A percentile compares a stretch with the other conserved stretches of the same genome.
phyloP scores from a whole-genome alignment of 139 green algal genomes.

The Chlorella sp. region DNA sequence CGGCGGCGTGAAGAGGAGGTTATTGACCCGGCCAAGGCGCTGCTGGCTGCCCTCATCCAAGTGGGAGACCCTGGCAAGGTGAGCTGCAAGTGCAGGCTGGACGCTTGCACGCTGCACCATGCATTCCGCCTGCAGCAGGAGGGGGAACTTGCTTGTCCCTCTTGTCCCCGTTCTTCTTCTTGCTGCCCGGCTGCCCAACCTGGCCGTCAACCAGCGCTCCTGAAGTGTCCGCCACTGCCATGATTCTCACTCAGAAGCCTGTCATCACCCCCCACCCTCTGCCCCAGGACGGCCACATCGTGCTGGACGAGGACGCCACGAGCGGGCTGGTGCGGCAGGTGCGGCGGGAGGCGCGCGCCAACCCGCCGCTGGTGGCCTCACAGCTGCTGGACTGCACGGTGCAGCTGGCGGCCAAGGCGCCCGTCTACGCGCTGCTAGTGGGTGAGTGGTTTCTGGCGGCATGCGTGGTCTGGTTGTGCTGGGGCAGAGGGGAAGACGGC shows the following conservation, averaged over 20 bases:
- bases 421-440: constrained; percentile 77
- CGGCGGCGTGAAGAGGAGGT: constrained; percentile 38
- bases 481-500: too few species aligned
- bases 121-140: too few species aligned
- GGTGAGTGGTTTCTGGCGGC: constrained; percentile 57
- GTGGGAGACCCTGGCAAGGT: constrained; percentile 41
- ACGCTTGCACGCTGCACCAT: too few species aligned
- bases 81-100: too few species aligned
- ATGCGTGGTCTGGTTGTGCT: too few species aligned
- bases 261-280: not conserved
- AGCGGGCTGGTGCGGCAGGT: constrained; percentile 11
- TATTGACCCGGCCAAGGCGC: constrained; percentile 15
- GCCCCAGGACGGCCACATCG: constrained; percentile 10
- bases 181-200: too few species aligned
- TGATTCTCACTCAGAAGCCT: too few species aligned
- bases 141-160: too few species aligned
- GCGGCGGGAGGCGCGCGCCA: constrained; percentile 21
- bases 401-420: constrained; percentile 76
- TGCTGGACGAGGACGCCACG: constrained; percentile 19
- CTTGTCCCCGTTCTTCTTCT: too few species aligned
- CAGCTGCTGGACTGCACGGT: constrained; percentile 75
- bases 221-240: too few species aligned
- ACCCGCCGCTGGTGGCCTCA: constrained; percentile 31
- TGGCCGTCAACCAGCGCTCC: too few species aligned
- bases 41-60: constrained; percentile 37